Percentiles rank a stretch among this genome's conserved stretches.
Evolutionary conservation across 2,329 filamentous ascomycete species (phyloP).

Genomic region (Colletotrichum sp.): DNA sequence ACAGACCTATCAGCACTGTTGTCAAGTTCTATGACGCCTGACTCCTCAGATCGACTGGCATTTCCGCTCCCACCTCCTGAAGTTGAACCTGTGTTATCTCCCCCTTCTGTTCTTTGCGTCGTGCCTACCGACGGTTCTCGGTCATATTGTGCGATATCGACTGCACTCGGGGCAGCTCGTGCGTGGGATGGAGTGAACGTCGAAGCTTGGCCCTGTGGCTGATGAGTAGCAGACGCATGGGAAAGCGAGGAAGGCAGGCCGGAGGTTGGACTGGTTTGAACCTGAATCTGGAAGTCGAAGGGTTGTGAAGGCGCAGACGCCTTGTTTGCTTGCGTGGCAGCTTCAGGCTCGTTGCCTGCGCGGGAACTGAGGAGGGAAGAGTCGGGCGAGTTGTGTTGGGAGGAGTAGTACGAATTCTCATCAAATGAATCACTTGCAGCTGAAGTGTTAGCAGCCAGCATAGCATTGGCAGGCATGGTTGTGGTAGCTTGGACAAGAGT

Average conservation of each 20-base stretch:
- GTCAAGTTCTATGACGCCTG: slow-evolving; percentile 31
- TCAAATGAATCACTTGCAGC: slow-evolving; percentile 82
- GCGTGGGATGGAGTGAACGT: slow-evolving; percentile 1
- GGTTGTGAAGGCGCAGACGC: slow-evolving; percentile 15
- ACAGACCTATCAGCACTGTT: slow-evolving; percentile 22
- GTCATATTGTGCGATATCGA: neutral
- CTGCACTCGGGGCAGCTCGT: neutral
- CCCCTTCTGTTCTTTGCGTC: slow-evolving; percentile 1
- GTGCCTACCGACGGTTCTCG: slow-evolving; percentile 19
- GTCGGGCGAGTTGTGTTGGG: slow-evolving; percentile 81
- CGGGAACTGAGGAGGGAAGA: slow-evolving; percentile 50
- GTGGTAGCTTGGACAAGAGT: slow-evolving; percentile 74
- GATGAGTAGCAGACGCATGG: slow-evolving; percentile 22
- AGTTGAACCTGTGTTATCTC: slow-evolving; percentile 30
- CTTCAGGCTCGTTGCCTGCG: slow-evolving; percentile 50
- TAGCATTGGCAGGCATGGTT: slow-evolving; percentile 61
- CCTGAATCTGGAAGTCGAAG: neutral
- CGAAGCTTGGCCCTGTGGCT: slow-evolving; percentile 21
- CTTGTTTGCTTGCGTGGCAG: slow-evolving; percentile 30
- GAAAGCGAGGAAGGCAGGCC: slow-evolving; percentile 4
- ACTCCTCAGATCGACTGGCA: slow-evolving; percentile 47
- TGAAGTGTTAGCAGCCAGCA: slow-evolving; percentile 58
- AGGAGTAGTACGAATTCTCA: slow-evolving; percentile 95
- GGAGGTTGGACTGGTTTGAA: neutral
- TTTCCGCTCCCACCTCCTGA: slow-evolving; percentile 44